Base-by-base conservation (phyloP, 495 filamentous ascomycete genomes). In the Daldinia concentrica region DNA sequence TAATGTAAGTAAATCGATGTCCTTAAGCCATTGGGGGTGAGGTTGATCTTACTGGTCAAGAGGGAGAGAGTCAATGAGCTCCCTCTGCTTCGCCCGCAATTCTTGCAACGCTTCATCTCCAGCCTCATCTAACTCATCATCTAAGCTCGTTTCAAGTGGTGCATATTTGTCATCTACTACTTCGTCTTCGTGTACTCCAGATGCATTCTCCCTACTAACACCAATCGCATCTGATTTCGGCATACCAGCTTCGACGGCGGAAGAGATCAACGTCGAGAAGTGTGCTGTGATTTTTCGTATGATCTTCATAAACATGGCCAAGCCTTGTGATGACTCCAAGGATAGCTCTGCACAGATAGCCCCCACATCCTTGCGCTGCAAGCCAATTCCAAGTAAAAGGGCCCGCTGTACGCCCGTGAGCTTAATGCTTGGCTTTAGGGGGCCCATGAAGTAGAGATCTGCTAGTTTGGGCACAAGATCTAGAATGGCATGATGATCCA, bases 221-320 rank as follows among this genome's bases (percentile, higher is more conserved):
- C 86, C 86, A 30, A 87, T 79, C 14, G 80, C 72, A 32, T 85
- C 80, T 19, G 86, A 71, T 37, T 86, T 82, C 7, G 94, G 93
- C 76, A 98, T 84, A 9, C 86, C 82, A 19, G 91, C 87, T 54
- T 85, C 90, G 29, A 94, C 88, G 0, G 91, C 92, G 37, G 87
- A 89, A 65, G 92, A 88, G 17, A 97, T 82, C n/a, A 98, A 71
- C 27, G 82, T 78, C 26, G 89, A 87, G 82, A 99, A 93, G 72
- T 91, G 86, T 14, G 86, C 84, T 0, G 91, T 90, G 34, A 97
- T 85, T 80, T 97, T 98, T 30, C 95, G 86, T 72, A 98, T 85
- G 71, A 95, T 90, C 83, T 98, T 98, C 74, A 98, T 91, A 82
- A 98, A 97, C 89, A 98, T 97, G 30, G 95, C 93, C 29, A 99